Conservation (phyloP, 1,284 basidiomycete species). For the Erythrobasidium hasegawianum region DNA sequence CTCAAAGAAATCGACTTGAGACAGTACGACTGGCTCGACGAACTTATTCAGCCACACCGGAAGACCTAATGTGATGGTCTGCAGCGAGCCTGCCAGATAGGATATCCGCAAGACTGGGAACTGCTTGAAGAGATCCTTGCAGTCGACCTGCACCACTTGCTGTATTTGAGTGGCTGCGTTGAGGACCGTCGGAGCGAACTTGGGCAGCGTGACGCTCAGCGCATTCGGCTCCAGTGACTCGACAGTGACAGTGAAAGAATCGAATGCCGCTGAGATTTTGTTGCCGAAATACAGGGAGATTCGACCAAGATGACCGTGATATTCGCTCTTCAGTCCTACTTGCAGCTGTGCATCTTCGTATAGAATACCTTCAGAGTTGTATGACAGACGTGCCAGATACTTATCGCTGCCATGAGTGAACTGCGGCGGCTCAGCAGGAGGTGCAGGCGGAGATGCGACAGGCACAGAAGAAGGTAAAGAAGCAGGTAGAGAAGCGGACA, state of each 20-base stretch:
- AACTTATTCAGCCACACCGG: conserved; percentile 89
- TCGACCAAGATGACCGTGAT: conserved; percentile 85
- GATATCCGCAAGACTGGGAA: conserved; percentile 75
- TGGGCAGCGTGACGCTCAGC: conserved; percentile 74
- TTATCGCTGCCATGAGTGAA: conserved; percentile 51
- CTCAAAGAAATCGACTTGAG: conserved; percentile 85
- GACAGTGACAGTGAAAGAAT: conserved; percentile 80
- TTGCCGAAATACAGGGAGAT: conserved; percentile 93
- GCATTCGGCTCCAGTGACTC: conserved; percentile 64
- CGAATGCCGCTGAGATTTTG: conserved; percentile 75
- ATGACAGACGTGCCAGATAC: conserved; percentile 83
- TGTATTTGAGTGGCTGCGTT: conserved; percentile 82
- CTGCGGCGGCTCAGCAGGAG: conserved; percentile 36
- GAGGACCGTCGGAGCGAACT: conserved; percentile 75
- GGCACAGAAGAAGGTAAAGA: conserved; percentile 57
- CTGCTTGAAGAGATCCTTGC: conserved; percentile 75
- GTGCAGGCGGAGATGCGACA: conserved; percentile 14
- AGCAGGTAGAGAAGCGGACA: conserved; percentile 40
- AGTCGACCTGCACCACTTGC: conserved; percentile 88
- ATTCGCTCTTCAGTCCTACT: conserved; percentile 92
- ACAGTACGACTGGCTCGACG: conserved; percentile 83
- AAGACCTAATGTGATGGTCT: conserved; percentile 77
- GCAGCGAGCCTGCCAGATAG: conserved; percentile 86
- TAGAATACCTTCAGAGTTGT: conserved; percentile 77
- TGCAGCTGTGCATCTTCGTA: conserved; percentile 95